These are phyloP conservation scores for Saccharomycopsis sp. DNA, from an alignment of 805 yeast species.

Conservation along the genomic window DNA sequence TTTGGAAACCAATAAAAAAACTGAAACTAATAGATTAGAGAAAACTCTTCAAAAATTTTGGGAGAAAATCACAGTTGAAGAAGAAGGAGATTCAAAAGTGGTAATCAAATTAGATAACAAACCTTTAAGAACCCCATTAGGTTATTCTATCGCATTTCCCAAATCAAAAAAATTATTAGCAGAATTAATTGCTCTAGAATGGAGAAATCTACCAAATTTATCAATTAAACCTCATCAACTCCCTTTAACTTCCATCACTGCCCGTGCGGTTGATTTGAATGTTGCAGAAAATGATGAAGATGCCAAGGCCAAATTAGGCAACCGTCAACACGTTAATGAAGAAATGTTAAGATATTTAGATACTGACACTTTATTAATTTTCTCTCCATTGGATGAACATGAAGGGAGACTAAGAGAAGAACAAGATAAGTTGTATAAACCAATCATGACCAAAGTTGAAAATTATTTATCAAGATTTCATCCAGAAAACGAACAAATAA, in stretches of 20 bases:
- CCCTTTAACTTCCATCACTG: constrained; percentile 79
- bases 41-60: constrained; percentile 69
- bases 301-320: constrained; percentile 54
- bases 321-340: constrained; percentile 41
- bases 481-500: constrained; percentile 24
- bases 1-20: constrained; percentile 38
- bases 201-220: constrained; percentile 64
- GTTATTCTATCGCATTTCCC: constrained; percentile 61
- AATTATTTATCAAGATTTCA: constrained; percentile 35
- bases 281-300: constrained; percentile 23
- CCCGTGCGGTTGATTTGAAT: constrained; percentile 76
- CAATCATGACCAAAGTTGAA: constrained; percentile 62
- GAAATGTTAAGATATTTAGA: constrained; percentile 75
- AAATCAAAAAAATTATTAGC: constrained; percentile 51
- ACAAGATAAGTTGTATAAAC: constrained; percentile 72
- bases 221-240: constrained; percentile 66
- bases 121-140: constrained; percentile 77
- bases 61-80: constrained; percentile 49
- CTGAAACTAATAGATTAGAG: constrained; percentile 61
- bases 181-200: constrained; percentile 70
- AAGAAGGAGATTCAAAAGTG: constrained; percentile 27
- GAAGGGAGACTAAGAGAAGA: constrained; percentile 70
- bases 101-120: constrained; percentile 62
- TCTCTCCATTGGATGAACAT: constrained; percentile 71
- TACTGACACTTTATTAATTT: constrained; percentile 85